Conservation (phyloP, 495 filamentous ascomycete species). For the Massariosphaeria phaeospora region DNA sequence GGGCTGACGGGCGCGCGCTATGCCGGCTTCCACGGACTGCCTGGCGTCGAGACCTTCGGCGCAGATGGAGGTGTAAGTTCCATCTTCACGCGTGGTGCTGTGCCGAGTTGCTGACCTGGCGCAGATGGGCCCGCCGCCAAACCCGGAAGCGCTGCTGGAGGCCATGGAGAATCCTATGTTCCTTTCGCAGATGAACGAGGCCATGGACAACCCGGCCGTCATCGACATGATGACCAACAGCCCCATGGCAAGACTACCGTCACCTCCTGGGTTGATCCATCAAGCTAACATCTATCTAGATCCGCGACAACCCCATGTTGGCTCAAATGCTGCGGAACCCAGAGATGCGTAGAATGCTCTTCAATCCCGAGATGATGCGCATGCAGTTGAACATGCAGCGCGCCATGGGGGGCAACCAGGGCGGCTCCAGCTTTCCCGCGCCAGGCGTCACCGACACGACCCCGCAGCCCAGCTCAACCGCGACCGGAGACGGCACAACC, state of each 20-base stretch:
- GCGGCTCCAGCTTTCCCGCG: slow-evolving; percentile 64
- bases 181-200: slow-evolving; percentile 81
- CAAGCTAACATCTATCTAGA: slow-evolving; percentile 8
- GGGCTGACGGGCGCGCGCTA: slow-evolving; percentile 90
- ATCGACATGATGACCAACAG: slow-evolving; percentile 87
- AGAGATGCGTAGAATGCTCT: slow-evolving; percentile 87
- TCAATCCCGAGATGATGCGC: slow-evolving; percentile 79
- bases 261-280: neutral
- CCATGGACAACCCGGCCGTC: slow-evolving; percentile 85
- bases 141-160: slow-evolving; percentile 68
- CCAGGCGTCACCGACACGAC: slow-evolving; percentile 80
- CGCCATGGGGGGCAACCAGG: slow-evolving; percentile 52
- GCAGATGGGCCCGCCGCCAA: slow-evolving; percentile 87
- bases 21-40: slow-evolving; percentile 85
- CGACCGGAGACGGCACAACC: slow-evolving; percentile 35
- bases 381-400: slow-evolving; percentile 75
- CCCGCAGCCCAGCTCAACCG: slow-evolving; percentile 24
- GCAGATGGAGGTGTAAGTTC: slow-evolving; percentile 90
- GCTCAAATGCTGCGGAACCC: slow-evolving; percentile 81
- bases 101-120: slow-evolving; percentile 34
- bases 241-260: slow-evolving; percentile 57
- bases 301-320: slow-evolving; percentile 68
- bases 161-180: slow-evolving; percentile 86
- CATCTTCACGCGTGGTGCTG: neutral
- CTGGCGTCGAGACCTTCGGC: slow-evolving; percentile 84